These are phyloP conservation scores for sweet orange (Citrus sinensis) DNA, from an alignment of 345 rosid genomes.

Conservation along the genomic window DNA sequence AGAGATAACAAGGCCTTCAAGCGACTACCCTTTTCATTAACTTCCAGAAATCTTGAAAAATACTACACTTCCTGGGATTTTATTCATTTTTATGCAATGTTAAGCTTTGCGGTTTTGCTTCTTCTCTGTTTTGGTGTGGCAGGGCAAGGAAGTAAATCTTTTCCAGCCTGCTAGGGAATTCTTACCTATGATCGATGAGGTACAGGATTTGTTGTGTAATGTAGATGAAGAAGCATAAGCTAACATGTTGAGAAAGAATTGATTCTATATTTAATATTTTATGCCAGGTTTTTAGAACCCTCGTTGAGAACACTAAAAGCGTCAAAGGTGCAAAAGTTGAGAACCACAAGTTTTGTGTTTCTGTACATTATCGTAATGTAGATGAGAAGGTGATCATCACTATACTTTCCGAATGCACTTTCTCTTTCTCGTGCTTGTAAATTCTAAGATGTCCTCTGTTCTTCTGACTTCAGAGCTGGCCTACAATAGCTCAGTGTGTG, in stretches of 20 bases:
- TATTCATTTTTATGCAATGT: background rate
- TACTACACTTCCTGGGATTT: background rate
- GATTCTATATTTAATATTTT: background rate
- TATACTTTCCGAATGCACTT: background rate
- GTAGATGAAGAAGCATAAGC: background rate
- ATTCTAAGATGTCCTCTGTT: conserved; percentile 2
- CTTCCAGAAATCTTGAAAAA: too few species aligned
- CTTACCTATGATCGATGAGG: conserved; percentile 76
- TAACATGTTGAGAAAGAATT: background rate
- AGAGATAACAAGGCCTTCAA: background rate
- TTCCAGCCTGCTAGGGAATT: conserved; percentile 96
- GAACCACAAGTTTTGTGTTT: conserved; percentile 90
- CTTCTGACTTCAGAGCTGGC: conserved; percentile 64
- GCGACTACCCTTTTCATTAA: background rate
- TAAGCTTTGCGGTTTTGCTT: background rate
- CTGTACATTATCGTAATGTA: conserved; percentile 98
- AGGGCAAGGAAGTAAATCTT: conserved; percentile 79
- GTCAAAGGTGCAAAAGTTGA: conserved; percentile 86
- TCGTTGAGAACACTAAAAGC: conserved; percentile 62
- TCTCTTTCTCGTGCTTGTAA: background rate
- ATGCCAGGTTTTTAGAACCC: conserved; percentile 78
- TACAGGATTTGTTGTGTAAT: conserved; percentile 3
- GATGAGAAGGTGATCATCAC: conserved; percentile 64
- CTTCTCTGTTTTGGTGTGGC: conserved; percentile 3
- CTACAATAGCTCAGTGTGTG: conserved; percentile 70